These are phyloP conservation scores for Agrocybe pediades DNA, from an alignment of 768 basidiomycete species.

Conservation along the genomic window DNA sequence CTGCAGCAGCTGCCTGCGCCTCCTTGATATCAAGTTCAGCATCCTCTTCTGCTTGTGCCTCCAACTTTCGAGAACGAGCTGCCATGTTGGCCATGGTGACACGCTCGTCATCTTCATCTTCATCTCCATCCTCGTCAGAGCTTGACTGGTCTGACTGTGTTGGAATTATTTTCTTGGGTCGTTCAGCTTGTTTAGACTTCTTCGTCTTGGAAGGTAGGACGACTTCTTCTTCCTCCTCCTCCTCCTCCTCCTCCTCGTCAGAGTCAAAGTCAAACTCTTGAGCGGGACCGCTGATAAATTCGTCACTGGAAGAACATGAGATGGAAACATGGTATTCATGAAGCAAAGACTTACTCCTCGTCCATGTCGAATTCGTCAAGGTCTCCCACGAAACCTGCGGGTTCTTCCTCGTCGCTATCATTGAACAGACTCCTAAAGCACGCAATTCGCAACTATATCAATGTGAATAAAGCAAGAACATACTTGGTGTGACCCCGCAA, in stretches of 20 bases:
- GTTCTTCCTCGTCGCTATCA: conserved; percentile 43
- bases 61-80: conserved; percentile 75
- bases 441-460: conserved; percentile 7
- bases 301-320: conserved; percentile 39
- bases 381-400: conserved; percentile 40
- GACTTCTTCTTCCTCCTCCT: conserved; percentile 48
- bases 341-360: conserved; percentile 25
- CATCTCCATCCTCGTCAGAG: conserved; percentile 41
- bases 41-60: conserved; percentile 72
- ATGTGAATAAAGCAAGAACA: conserved; percentile 13
- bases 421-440: conserved; percentile 44
- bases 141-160: conserved; percentile 43
- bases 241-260: conserved; percentile 61
- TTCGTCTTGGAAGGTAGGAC: conserved; percentile 39
- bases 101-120: conserved; percentile 50
- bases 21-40: conserved; percentile 69
- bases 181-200: conserved; percentile 55
- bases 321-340: conserved; percentile 4
- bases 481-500: conserved; percentile 46
- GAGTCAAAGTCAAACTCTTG: conserved; percentile 69
- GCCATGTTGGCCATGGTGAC: conserved; percentile 84
- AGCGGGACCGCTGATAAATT: conserved; percentile 47
- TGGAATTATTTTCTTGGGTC: conserved; percentile 50
- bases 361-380: conserved; percentile 54
- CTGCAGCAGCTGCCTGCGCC: conserved; percentile 53